phyloP scores from a whole-genome alignment of 441 rosid genomes.

The Erysimum cheiri region DNA sequence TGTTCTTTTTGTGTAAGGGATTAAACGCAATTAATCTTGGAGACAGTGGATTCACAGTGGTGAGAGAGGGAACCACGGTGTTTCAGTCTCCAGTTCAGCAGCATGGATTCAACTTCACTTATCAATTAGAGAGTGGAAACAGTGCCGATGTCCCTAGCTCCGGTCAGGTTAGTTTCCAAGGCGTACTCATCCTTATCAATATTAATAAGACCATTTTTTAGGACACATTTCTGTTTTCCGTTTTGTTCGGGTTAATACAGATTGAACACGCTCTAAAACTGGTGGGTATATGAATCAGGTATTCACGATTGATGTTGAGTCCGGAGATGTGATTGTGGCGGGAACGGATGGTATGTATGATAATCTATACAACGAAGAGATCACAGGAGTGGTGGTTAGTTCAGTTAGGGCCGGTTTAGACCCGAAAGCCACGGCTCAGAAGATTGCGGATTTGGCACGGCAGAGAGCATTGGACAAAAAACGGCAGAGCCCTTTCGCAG shows the following conservation, averaged over 20 bases:
- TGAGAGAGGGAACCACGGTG: conserved; percentile 66
- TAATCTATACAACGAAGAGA: conserved; percentile 84
- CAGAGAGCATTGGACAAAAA: conserved; percentile 73
- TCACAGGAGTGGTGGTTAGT: conserved; percentile 77
- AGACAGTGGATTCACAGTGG: conserved; percentile 76
- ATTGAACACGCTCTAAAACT: conserved; percentile 1
- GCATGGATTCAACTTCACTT: conserved; percentile 78
- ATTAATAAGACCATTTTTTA: not conserved
- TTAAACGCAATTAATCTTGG: conserved; percentile 74
- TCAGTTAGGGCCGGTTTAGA: conserved; percentile 72
- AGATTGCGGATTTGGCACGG: conserved; percentile 90
- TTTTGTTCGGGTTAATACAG: no score
- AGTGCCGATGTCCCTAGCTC: conserved; percentile 63
- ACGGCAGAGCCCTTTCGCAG: conserved; percentile 85
- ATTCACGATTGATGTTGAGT: conserved; percentile 72
- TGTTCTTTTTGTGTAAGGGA: conserved; percentile 48
- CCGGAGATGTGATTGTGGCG: conserved; percentile 86
- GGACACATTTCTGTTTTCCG: not conserved
- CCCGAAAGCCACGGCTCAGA: conserved; percentile 79
- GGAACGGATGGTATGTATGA: conserved; percentile 96
- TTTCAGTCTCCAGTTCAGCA: conserved; percentile 74
- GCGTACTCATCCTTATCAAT: not conserved
- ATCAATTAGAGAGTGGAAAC: conserved; percentile 67
- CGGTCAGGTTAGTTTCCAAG: conserved; percentile 51
- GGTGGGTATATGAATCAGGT: conserved; percentile 51